Conservation (phyloP, 305 asterid species). For the Plantago coronopus region DNA sequence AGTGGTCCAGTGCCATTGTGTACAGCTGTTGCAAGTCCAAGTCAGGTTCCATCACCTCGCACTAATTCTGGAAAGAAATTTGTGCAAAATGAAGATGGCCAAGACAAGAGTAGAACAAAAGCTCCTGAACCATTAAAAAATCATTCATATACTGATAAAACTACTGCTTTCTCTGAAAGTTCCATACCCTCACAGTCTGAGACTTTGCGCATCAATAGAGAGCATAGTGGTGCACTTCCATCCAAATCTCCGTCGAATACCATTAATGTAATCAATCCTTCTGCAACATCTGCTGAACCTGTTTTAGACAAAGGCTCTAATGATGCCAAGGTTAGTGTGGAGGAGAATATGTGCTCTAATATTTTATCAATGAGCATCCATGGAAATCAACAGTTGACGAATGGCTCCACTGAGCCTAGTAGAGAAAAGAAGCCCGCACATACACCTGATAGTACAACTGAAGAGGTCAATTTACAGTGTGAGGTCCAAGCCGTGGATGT, state of each 20-base stretch:
- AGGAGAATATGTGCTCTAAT: conserved; percentile 40
- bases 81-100: conserved; percentile 38
- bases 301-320: conserved; percentile 29
- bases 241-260: conserved; percentile 31
- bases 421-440: conserved; percentile 35
- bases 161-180: conserved; percentile 27
- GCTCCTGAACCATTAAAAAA: conserved; percentile 28
- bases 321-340: conserved; percentile 29
- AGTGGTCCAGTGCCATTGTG: conserved; percentile 40
- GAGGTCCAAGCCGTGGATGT: not conserved
- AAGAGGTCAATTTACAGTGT: conserved; percentile 20
- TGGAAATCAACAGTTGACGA: conserved; percentile 32
- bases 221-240: conserved; percentile 27
- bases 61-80: conserved; percentile 37
- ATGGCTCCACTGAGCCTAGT: conserved; percentile 31
- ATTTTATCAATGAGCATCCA: conserved; percentile 43
- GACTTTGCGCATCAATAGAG: conserved; percentile 28
- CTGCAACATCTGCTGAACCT: conserved; percentile 32
- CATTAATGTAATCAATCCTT: conserved; percentile 29
- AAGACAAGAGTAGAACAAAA: conserved; percentile 36
- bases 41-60: conserved; percentile 36
- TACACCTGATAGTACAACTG: conserved; percentile 25
- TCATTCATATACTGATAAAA: conserved; percentile 30
- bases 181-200: conserved; percentile 27
- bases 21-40: conserved; percentile 44